These are phyloP conservation scores for Penicillium griseofulvum DNA, from an alignment of 2,329 filamentous ascomycete species.

Conservation along the genomic window DNA sequence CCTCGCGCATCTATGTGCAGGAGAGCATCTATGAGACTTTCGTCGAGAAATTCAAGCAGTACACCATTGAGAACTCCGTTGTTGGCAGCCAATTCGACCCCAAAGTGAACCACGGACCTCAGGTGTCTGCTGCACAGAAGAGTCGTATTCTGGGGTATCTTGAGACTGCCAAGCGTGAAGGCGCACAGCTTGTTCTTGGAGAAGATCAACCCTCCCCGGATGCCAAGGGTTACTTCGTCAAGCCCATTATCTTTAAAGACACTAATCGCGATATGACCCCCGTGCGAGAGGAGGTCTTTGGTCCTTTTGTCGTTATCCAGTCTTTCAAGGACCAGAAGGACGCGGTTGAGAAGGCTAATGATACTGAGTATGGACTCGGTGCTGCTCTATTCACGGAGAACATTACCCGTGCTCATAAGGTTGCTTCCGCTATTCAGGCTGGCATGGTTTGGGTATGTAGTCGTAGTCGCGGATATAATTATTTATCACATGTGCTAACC, in stretches of 20 bases:
- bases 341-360: slow-evolving; percentile 33
- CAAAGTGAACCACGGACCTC: slow-evolving; percentile 9
- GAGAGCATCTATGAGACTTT: slow-evolving; percentile 36
- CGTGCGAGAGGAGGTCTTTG: slow-evolving; percentile 39
- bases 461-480: slow-evolving; percentile 25
- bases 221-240: slow-evolving; percentile 18
- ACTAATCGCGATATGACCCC: slow-evolving; percentile 30
- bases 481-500: not conserved
- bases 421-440: slow-evolving; percentile 34
- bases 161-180: slow-evolving; percentile 31
- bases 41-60: slow-evolving; percentile 30
- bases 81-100: slow-evolving; percentile 2
- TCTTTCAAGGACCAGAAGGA: slow-evolving; percentile 35
- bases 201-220: slow-evolving; percentile 11
- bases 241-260: slow-evolving; percentile 27
- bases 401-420: slow-evolving; percentile 32
- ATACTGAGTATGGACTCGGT: slow-evolving; percentile 38
- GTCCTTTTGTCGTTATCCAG: slow-evolving; percentile 35
- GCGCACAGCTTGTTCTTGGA: slow-evolving; percentile 31
- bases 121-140: slow-evolving; percentile 7
- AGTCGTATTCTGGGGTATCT: slow-evolving; percentile 11
- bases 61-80: not conserved
- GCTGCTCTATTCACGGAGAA: slow-evolving; percentile 37
- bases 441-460: slow-evolving; percentile 40
- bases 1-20: slow-evolving; percentile 64